Evolutionary conservation across 208 protist genomes (phyloP), one percentile per base, ranked within the genome.

Genomic region (Strigomonas culicis): DNA sequence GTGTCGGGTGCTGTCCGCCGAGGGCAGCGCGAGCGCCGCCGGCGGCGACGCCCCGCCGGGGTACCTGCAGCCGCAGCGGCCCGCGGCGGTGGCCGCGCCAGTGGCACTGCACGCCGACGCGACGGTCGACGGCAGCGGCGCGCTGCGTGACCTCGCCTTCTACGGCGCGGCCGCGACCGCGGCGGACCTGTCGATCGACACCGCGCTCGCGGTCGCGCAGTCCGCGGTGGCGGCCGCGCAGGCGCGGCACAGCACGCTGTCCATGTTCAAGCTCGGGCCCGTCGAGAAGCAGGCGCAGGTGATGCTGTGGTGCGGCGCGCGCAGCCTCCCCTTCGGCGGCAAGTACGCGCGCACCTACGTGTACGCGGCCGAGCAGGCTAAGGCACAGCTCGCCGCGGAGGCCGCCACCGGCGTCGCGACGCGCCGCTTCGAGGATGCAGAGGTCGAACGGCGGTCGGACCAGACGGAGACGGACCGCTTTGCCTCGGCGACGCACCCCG

Each of bases 291-390:
- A 90, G 59, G 57, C 77, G 22, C 89, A 95, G 69, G 72, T 81
- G 43, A 32, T 80, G 21, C n/a, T 81, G 13, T 93, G 93, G 50
- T 92, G 83, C 56, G 79, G 80, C 24, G 68, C 86, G 22, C 74
- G 92, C 32, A 73, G 68, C 1, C 51, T 75, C 15, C 80, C 87
- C 60, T 89, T 90, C 62, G 89, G 86, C 15, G 89, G 89, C 32
- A 91, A 92, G 78, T 92, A 95, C 70, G 82, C 82, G 19, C 80
- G 89, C 22, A 95, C 89, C 19, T 95, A 92, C 66, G 59, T 56
- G 68, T 95, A 93, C 58, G 89, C 89, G 22, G 56, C 89, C 21
- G 74, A 84, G 32, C 90, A 91, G 63, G 89, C 86, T 6, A 90
- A 92, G 74, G 52, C 74, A 25, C 84, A 86, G 64, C 72, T 93